Evolutionary conservation across 352 stramenopile genomes (phyloP), one percentile per base, ranked within the genome.

Genomic region (Phytophthora citricola): DNA sequence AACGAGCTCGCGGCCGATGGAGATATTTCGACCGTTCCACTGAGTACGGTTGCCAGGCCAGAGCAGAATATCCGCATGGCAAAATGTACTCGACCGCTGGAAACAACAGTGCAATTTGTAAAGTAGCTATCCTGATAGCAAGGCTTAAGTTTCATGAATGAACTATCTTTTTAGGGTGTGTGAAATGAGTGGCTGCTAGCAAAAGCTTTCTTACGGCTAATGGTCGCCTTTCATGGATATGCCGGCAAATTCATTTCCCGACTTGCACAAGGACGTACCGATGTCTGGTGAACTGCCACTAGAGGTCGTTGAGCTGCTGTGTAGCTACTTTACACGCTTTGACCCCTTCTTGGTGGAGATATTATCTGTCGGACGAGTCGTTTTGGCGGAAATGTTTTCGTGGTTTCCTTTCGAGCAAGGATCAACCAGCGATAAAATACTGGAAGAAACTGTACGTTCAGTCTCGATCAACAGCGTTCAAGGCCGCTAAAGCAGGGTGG

Each of bases 261-360:
- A 46, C 26, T 46, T 26, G 6, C n/a, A 12, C 2, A 36, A 36
- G 31, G 31, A 36, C 7, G n/a, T 31, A 1, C 12, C 7, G 24
- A 15, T 20, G n/a, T 6, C 41, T n/a, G 27, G 32, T 43, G 39
- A 17, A 43, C 20, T 51, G 2, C 51, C 63, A 17, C 27, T 9
- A 6, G 69, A 77, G 22, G 11, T 69, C 11, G 31, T 77, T 26
- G 53, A 47, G 24, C 4, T 39, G 6, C 17, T 69, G 5, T 66
- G 48, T 38, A 50, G 31, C 48, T 73, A 69, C 43, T 65, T 77
- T 27, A 63, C 64, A 32, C 58, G 63, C 17, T 70, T 73, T 29
- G 69, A 73, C 14, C 17, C 64, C 1, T 58, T 71, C 31, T 11
- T 48, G 43, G 43, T 55, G 55, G 55, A 55, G n/a, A 34, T 20